These are phyloP conservation scores for Coniosporium tulheliwenetii DNA, from an alignment of 2,329 filamentous ascomycete species.

Conservation along the genomic window DNA sequence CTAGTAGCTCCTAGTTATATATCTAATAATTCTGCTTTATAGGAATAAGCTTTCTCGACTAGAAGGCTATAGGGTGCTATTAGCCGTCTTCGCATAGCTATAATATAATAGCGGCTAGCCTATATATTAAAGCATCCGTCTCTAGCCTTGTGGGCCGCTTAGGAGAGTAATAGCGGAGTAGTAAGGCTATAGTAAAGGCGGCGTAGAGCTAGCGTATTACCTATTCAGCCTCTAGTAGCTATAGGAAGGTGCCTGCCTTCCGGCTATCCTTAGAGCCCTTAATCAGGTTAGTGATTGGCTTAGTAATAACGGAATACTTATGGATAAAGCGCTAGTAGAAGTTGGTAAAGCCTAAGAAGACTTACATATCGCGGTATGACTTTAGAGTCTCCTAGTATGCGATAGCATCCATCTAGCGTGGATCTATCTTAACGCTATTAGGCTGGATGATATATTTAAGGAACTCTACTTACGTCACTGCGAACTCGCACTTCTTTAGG, in stretches of 20 bases:
- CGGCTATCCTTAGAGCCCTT: not conserved
- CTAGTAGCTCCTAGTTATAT: too few relatives aligned
- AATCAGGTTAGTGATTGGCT: not conserved
- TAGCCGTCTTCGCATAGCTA: too few relatives aligned
- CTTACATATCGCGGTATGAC: slow-evolving; percentile 6
- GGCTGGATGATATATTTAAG: slow-evolving; percentile 8
- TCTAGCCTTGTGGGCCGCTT: too few relatives aligned
- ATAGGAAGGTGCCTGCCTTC: not conserved
- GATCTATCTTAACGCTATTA: too few relatives aligned
- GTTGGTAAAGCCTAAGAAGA: too few relatives aligned
- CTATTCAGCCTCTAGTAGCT: not conserved
- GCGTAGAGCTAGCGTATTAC: not conserved
- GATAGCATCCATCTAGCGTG: slow-evolving; percentile 4
- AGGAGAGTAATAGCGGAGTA: not conserved
- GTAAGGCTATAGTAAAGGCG: not conserved
- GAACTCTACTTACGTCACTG: slow-evolving; percentile 6
- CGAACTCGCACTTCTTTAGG: slow-evolving; percentile 9
- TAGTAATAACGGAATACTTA: slow-evolving; percentile 4
- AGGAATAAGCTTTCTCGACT: too few relatives aligned
- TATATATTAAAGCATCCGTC: too few relatives aligned
- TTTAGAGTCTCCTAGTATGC: slow-evolving; percentile 4
- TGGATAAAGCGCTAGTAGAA: slow-evolving; percentile 9
- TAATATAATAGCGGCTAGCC: too few relatives aligned
- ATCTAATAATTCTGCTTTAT: too few relatives aligned
- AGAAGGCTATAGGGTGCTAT: too few relatives aligned